Conservation (phyloP, 371 early-diverging fungal species). For the Entomophthora muscae region DNA sequence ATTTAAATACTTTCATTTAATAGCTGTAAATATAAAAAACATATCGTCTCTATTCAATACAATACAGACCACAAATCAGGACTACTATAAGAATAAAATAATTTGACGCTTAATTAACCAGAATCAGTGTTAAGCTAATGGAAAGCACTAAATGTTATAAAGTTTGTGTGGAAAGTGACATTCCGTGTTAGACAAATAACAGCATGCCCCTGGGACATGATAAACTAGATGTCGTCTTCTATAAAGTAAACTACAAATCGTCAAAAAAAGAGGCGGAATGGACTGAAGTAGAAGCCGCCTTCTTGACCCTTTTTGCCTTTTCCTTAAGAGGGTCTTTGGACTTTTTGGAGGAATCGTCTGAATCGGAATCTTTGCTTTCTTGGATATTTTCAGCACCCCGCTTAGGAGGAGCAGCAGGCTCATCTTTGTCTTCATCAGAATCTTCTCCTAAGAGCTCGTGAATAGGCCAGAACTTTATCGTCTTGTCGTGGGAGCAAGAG, state of each 20-base stretch:
- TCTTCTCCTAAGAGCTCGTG: conserved; percentile 30
- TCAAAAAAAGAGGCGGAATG: not conserved
- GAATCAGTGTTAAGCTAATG: too few species aligned
- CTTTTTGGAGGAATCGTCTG: not conserved
- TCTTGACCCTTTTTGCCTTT: not conserved
- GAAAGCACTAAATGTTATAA: too few species aligned
- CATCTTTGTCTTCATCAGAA: conserved; percentile 18
- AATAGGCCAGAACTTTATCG: conserved; percentile 72
- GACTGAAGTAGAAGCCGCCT: not conserved
- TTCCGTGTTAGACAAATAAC: too few species aligned
- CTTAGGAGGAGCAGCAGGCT: not conserved
- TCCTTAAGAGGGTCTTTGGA: not conserved
- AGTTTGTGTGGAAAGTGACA: too few species aligned
- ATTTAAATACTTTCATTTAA: too few species aligned
- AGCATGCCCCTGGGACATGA: too few species aligned
- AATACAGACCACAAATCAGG: too few species aligned
- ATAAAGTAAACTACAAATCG: not conserved
- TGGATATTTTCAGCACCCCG: not conserved
- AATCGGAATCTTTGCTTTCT: not conserved
- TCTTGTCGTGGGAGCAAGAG: conserved; percentile 66
- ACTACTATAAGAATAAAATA: too few species aligned
- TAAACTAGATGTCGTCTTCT: too few species aligned
- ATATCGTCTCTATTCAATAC: too few species aligned
- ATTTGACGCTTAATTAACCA: too few species aligned
- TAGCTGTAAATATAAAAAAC: too few species aligned